A percentile compares a stretch with the other conserved stretches of the same genome.
Conservation (phyloP, 2,329 filamentous ascomycete species). For the Phyllosticta ampelicida region DNA sequence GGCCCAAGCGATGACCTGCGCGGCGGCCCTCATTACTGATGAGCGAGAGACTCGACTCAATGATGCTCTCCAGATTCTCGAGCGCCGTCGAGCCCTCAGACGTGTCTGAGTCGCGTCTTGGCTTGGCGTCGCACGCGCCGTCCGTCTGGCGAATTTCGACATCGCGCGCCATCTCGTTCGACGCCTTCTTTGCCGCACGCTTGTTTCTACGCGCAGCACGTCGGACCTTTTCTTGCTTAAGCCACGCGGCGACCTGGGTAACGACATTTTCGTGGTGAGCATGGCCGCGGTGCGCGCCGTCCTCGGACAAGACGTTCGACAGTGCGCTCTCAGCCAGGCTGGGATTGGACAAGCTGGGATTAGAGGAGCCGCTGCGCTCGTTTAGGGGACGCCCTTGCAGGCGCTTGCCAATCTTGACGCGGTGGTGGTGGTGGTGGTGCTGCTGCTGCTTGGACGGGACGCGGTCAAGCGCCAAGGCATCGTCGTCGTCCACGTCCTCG, state of each 20-base stretch:
- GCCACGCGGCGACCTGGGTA: constrained; percentile 46
- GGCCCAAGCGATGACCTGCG: constrained; percentile 12
- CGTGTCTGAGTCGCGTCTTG: constrained; percentile 46
- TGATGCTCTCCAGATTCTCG: constrained; percentile 69
- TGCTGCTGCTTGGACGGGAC: constrained; percentile 23
- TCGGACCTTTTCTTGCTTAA: constrained; percentile 66
- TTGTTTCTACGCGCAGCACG: constrained; percentile 45
- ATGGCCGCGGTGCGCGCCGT: constrained; percentile 3
- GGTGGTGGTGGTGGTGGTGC: no score
- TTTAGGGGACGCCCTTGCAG: constrained; percentile 33
- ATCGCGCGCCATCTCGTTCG: constrained; percentile 8
- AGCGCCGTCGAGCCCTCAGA: constrained; percentile 63
- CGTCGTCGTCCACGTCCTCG: constrained; percentile 33
- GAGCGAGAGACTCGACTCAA: constrained; percentile 54
- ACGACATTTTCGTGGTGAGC: constrained; percentile 14
- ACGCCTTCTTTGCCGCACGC: constrained; percentile 25
- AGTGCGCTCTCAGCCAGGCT: constrained; percentile 2
- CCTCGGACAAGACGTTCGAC: constrained; percentile 2
- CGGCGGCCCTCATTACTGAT: constrained; percentile 26
- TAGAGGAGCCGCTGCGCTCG: constrained; percentile 19
- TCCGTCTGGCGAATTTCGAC: constrained; percentile 3
- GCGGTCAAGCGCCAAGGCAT: constrained; percentile 32
- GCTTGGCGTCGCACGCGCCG: constrained; percentile 18
- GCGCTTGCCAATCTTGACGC: constrained; percentile 30
- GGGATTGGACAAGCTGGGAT: constrained; percentile 9